Base-by-base conservation (phyloP, 129 eudicot genomes). In the Apium graveolens region DNA sequence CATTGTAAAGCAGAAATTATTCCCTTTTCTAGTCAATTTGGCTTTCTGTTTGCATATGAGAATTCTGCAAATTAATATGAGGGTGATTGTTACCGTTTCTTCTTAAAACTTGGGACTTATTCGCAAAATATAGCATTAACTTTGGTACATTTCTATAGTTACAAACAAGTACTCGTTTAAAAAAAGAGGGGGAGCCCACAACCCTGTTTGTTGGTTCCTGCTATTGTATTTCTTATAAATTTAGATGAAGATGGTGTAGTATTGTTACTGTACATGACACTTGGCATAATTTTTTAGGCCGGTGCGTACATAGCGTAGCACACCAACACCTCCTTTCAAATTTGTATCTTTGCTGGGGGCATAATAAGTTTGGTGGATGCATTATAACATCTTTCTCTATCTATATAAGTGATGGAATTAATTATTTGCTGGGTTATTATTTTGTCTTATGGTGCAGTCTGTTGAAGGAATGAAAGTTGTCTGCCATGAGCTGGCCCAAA, bases 391-490 rank as follows among this genome's bases (percentile, higher is more conserved):
- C 32, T 60, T 5, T 32, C 4, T 60, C 68, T 10, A 26, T n/a
- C 6, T 60, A n/a, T 2, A 27, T 13, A 27, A 63, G 18, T 63
- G 13, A 1, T 13, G 17, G 41, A 66, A 31, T 11, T 31, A 12
- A 31, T 12, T 9, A 14, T 13, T 65, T 66, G 7, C 72, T 31
- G 20, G 4, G 37, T 63, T 63, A 11, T 63, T 31, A 29, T 13
- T 18, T 21, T 49, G 10, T 35, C 38, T 27, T 46, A 16, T 81
- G 49, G 43, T 87, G 88, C 92, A 95, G 99, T 90, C 99, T 78
- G 99, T 95, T 45, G 99, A 95, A 87, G 99, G 99, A 43, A 95
- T 95, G 97, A 95, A 92, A 87, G 94, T 92, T 78, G 91, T 92
- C 70, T 95, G 99, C 89, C 96, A 92, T 82, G 96, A 88, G 77